Evolutionary conservation across 73 alveolate species (phyloP).

Genomic region (Stentor coeruleus): DNA sequence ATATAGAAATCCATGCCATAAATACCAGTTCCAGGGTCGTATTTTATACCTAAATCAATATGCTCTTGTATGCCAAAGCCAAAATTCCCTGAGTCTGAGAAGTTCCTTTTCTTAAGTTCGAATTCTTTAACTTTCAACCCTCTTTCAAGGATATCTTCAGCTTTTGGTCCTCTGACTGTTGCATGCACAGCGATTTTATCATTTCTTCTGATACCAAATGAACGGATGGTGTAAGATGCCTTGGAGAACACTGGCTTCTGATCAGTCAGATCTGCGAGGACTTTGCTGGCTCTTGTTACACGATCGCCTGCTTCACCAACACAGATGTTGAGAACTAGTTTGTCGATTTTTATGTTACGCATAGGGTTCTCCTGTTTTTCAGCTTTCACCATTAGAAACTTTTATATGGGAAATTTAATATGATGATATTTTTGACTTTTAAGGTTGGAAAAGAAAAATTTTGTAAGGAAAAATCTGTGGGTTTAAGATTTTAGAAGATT

Average conservation of each 20-base stretch:
- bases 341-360: slow-evolving; percentile 73
- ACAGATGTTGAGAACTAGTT: slow-evolving; percentile 69
- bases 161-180: slow-evolving; percentile 45
- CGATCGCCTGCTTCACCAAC: slow-evolving; percentile 66
- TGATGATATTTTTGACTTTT: no score
- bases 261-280: slow-evolving; percentile 38
- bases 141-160: slow-evolving; percentile 38
- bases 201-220: slow-evolving; percentile 45
- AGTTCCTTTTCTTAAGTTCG: slow-evolving; percentile 34
- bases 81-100: slow-evolving; percentile 39
- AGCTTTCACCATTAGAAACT: no score
- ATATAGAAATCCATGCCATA: slow-evolving; percentile 52
- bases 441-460: no score
- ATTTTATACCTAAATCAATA: slow-evolving; percentile 46
- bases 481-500: no score
- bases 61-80: slow-evolving; percentile 50
- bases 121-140: slow-evolving; percentile 47
- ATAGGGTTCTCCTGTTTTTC: slow-evolving; percentile 56
- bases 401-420: no score
- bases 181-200: slow-evolving; percentile 48
- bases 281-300: slow-evolving; percentile 43
- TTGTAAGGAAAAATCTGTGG: no score
- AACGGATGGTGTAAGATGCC: slow-evolving; percentile 46
- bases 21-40: slow-evolving; percentile 52
- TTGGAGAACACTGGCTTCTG: slow-evolving; percentile 47